Base-by-base conservation (phyloP, 106 monocot species). In the Allium cepa region DNA sequence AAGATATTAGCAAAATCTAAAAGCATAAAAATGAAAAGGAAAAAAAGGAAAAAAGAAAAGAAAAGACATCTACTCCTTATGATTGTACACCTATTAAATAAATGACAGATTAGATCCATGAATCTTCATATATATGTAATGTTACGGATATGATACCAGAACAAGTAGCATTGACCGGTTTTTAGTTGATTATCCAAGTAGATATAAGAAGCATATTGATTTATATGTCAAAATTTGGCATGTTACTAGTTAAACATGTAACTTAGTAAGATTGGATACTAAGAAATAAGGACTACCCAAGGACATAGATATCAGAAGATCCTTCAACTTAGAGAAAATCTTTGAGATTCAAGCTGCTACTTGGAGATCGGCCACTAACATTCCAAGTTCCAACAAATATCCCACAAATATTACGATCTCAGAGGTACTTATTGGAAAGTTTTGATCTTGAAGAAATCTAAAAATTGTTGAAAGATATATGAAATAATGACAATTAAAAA, bases 331-430 rank as follows among this genome's bases (percentile, higher is more conserved):
- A 83, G 10, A 96, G 67, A 61, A 96, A 91, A 67, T 91, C 83
- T 73, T 83, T 84, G 16, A 96, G 77, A 72, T 88, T 86, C 56
- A 91, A 61, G 57, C 76, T 72, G 69, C 67, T 80, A 72, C 80
- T 70, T 18, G 96, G 96, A 75, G 88, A 13, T 61, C 69, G 91
- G 8, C 96, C 96, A n/a, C 89, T 92, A 57, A 92, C 87, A 82
- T 97, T 97, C 97, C 97, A 97, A 57, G 92, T 97, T 50, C 70
- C 88, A 15, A 87, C 89, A 72, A 87, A 92, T 56, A 97, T 79
- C 77, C 97, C 89, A 77, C 72, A 53, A 64, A 46, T 72, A 10
- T 0, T 10, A 53, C 9, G 13, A 49, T 52, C 11, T 5, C 10
- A 17, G 15, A 8, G 10, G 2, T 47, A 17, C 2, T 17, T 47